Percentiles rank a stretch among this genome's conserved stretches.
Conservation (phyloP, 1,284 basidiomycete genomes). For the Wolfiporia cocos region DNA sequence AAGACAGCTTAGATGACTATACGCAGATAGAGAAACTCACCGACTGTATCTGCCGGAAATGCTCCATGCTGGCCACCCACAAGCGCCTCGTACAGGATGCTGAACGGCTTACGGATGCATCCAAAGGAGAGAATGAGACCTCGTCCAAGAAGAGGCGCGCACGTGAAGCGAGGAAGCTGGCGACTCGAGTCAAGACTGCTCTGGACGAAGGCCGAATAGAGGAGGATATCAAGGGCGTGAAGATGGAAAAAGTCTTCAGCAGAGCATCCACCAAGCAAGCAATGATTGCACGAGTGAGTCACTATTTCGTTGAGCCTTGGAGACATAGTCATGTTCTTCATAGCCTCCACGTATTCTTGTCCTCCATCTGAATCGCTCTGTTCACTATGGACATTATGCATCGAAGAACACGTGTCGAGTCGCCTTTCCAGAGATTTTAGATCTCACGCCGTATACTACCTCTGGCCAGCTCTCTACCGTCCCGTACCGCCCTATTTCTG, state of each 20-base stretch:
- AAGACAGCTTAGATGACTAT: conserved; percentile 75
- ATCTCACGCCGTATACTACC: conserved; percentile 80
- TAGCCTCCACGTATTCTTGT: conserved; percentile 80
- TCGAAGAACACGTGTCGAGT: conserved; percentile 79
- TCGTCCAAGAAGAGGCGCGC: conserved; percentile 69
- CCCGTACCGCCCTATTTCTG: conserved; percentile 62
- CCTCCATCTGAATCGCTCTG: conserved; percentile 83
- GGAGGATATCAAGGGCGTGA: conserved; percentile 71
- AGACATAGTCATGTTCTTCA: conserved; percentile 10
- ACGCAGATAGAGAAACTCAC: conserved; percentile 76
- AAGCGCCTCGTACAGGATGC: conserved; percentile 52
- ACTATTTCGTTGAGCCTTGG: neutral
- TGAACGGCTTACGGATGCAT: conserved; percentile 42
- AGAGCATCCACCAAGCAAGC: conserved; percentile 80
- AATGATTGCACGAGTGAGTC: conserved; percentile 77
- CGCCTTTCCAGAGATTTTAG: conserved; percentile 80
- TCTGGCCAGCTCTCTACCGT: conserved; percentile 66
- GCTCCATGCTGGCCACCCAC: conserved; percentile 71
- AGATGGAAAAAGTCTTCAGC: conserved; percentile 69
- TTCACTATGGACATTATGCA: conserved; percentile 71
- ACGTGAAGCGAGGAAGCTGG: conserved; percentile 62
- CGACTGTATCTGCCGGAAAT: conserved; percentile 83
- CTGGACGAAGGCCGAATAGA: conserved; percentile 75
- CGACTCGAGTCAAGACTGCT: conserved; percentile 51
- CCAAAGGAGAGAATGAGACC: conserved; percentile 34